Evolutionary conservation across 2,329 filamentous ascomycete genomes (phyloP).

Genomic region (Pezicula radicicola): DNA sequence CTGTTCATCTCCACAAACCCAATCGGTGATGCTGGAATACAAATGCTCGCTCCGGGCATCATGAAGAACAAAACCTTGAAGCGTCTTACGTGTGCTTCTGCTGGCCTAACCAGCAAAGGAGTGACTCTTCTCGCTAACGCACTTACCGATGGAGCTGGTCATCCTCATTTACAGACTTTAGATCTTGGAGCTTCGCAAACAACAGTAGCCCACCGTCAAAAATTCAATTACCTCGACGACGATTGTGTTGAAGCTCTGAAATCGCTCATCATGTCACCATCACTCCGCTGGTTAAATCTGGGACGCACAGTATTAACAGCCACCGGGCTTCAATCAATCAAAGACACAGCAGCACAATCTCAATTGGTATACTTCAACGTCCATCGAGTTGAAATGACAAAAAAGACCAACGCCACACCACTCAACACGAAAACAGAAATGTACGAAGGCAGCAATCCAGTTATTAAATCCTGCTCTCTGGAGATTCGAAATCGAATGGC

Average conservation of each 20-base stretch:
- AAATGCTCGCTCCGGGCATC: constrained; percentile 6
- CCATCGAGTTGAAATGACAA: constrained; percentile 2
- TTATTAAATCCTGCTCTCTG: constrained; percentile 9
- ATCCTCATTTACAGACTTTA: constrained; percentile 1
- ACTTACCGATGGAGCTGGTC: not conserved
- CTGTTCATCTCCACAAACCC: constrained; percentile 14
- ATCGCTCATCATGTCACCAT: constrained; percentile 1
- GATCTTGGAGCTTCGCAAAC: constrained; percentile 10
- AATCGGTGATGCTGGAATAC: constrained; percentile 10
- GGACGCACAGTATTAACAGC: constrained; percentile 6
- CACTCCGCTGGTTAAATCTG: constrained; percentile 9
- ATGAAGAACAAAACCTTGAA: constrained; percentile 8
- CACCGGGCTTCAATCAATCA: constrained; percentile 4
- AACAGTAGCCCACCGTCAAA: constrained; percentile 8
- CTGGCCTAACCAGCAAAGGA: constrained; percentile 10
- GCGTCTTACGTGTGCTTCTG: constrained; percentile 6
- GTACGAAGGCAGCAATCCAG: constrained; percentile 1
- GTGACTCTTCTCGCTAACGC: constrained; percentile 4
- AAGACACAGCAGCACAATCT: constrained; percentile 3
- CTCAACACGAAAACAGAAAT: not conserved
- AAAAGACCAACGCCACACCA: not conserved
- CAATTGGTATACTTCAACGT: constrained; percentile 7
- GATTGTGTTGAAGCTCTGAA: constrained; percentile 6
- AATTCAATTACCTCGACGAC: constrained; percentile 12
- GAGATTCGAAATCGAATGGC: constrained; percentile 5